Percentiles rank a stretch among this genome's conserved stretches.
Evolutionary conservation across 2,329 filamentous ascomycete genomes (phyloP).

Genomic region (Trichophyton mentagrophytes): DNA sequence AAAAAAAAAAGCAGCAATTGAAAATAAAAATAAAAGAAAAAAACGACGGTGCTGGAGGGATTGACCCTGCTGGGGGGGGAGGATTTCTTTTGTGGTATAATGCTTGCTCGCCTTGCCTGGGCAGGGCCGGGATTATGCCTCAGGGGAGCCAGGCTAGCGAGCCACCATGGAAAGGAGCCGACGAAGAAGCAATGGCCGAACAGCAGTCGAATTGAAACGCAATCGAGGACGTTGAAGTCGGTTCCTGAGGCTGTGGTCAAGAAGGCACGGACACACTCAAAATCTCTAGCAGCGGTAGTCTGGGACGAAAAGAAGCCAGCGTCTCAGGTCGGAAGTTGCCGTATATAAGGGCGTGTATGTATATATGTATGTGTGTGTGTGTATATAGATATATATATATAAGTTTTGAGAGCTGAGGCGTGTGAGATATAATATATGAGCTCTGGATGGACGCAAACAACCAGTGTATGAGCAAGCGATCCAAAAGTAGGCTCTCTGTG

Average conservation of each 20-base stretch:
- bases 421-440: background rate
- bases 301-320: too few relatives aligned
- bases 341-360: background rate
- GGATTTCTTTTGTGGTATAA: background rate
- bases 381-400: too few relatives aligned
- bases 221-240: too few relatives aligned
- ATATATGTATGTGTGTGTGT: too few relatives aligned
- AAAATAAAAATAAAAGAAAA: background rate
- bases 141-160: background rate
- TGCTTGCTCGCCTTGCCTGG: background rate
- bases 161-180: background rate
- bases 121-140: background rate
- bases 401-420: background rate
- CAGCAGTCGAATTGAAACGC: too few relatives aligned
- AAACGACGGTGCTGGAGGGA: background rate
- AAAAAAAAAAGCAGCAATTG: background rate
- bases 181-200: too few relatives aligned
- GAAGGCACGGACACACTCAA: background rate
- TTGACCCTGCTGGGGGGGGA: background rate
- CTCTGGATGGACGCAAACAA: background rate
- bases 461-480: slow-evolving; percentile 3
- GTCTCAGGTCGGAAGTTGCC: too few relatives aligned
- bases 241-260: background rate
- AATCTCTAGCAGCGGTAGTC: too few relatives aligned
- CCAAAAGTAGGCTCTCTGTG: background rate